Base-by-base conservation (phyloP, 176 grass and related monocot genomes). In the Bolboschoenus planiculmis region DNA sequence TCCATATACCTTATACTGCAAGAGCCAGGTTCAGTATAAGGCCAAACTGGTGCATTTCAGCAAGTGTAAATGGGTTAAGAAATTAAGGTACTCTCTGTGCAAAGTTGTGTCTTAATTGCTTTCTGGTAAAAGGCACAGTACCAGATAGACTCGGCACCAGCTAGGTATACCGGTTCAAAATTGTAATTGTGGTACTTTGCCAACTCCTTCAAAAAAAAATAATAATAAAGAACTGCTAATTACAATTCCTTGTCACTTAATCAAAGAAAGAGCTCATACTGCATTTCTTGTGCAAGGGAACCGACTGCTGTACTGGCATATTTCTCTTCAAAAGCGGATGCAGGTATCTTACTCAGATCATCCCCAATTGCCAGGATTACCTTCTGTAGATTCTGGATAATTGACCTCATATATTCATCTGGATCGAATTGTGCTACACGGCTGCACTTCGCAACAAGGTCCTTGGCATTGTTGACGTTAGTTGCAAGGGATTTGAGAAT, bases 401-500 rank as follows among this genome's bases (percentile, higher is more conserved):
- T 86, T 74, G 59, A 54, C 75, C 88, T 83, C 31, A 95, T 74
- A 63, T 90, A 88, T 10, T 95, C 85, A 1, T 93, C 88, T 31
- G 78, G 86, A 78, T 87, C 81, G 30, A 80, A 78, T 78, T 85
- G 87, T 0, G 80, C 89, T 29, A 81, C 35, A 1, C 40, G 85
- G 1, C 61, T 81, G 84, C 91, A 99, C 70, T 85, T 88, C 0
- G 68, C 48, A 8, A 93, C 10, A 0, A 95, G 83, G 46, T 95
- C 91, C 80, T 95, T 99, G 39, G 92, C 96, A 0, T 90, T 81
- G 30, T 93, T 88, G 2, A 95, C 87, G 27, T 93, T 99, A 0
- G 85, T 81, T n/a, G 89, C 84, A 2, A 99, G 42, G 53, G 92
- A 95, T 33, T 95, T 79, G 2, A 93, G 54, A 7, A 81, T 23